Percentiles rank a stretch among this genome's conserved stretches.
phyloP scores from a whole-genome alignment of 202 grass and related monocot genomes.

The Hordeum pubiflorum region DNA sequence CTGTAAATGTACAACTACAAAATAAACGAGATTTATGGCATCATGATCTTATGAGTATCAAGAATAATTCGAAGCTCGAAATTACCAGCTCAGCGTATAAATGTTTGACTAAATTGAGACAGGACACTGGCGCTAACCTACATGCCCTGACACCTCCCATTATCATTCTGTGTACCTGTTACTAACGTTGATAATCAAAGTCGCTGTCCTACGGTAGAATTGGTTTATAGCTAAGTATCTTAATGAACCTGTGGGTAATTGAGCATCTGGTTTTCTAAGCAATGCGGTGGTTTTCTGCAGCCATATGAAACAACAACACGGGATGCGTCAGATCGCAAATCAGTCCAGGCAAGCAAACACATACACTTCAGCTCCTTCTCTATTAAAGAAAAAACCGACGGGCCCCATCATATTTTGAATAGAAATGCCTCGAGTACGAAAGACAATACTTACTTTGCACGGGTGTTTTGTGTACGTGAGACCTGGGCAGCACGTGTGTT shows the following conservation, averaged over 20 bases:
- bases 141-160: too few relatives aligned
- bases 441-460: too few relatives aligned
- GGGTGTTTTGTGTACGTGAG: too few relatives aligned
- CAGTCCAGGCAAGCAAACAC: too few relatives aligned
- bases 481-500: too few relatives aligned
- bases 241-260: slow-evolving; percentile 5
- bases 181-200: not conserved
- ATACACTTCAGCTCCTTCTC: too few relatives aligned
- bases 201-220: not conserved
- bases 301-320: not conserved
- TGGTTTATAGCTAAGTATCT: not conserved
- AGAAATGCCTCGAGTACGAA: too few relatives aligned
- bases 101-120: slow-evolving; percentile 3
- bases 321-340: too few relatives aligned
- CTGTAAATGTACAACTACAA: not conserved
- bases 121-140: not conserved
- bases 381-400: too few relatives aligned
- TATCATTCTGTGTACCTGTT: not conserved
- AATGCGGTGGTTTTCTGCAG: not conserved
- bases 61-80: not conserved
- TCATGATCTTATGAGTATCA: too few relatives aligned
- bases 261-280: not conserved
- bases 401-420: too few relatives aligned
- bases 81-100: not conserved
- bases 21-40: not conserved